Percentiles rank a stretch among this genome's conserved stretches.
These are phyloP conservation scores for Basidiobolus meristosporus DNA, from an alignment of 371 early-diverging fungal genomes.

Conservation along the genomic window DNA sequence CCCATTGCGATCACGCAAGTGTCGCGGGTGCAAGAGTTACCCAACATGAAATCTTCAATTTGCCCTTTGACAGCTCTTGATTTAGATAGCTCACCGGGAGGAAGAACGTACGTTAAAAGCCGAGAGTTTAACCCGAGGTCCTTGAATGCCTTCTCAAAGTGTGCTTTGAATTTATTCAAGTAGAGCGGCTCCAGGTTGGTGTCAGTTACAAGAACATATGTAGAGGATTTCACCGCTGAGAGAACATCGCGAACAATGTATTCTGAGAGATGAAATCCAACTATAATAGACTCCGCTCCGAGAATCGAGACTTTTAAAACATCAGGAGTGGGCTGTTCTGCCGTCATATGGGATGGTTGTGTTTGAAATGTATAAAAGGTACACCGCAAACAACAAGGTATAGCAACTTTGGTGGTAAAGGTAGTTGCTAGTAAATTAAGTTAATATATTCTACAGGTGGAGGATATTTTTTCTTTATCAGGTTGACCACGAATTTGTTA, in stretches of 20 bases:
- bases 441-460: no score
- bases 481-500: no score
- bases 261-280: constrained; percentile 65
- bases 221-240: constrained; percentile 47
- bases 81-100: constrained; percentile 85
- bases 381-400: no score
- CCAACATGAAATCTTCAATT: constrained; percentile 85
- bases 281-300: constrained; percentile 65
- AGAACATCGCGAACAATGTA: constrained; percentile 61
- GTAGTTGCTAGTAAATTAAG: no score
- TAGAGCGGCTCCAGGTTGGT: constrained; percentile 62
- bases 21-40: constrained; percentile 76
- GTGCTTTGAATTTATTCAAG: constrained; percentile 24
- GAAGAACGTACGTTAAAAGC: constrained; percentile 57
- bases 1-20: constrained; percentile 86
- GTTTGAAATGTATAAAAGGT: no score
- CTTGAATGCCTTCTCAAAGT: constrained; percentile 16
- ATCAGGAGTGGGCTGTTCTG: neutral
- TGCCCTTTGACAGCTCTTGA: constrained; percentile 68
- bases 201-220: constrained; percentile 82
- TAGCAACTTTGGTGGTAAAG: no score
- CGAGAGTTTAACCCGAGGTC: constrained; percentile 30
- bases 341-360: no score
- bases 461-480: no score
- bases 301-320: constrained; percentile 45